These are phyloP conservation scores for Filosporella fistucella DNA, from an alignment of 495 filamentous ascomycete genomes.

Conservation along the genomic window DNA sequence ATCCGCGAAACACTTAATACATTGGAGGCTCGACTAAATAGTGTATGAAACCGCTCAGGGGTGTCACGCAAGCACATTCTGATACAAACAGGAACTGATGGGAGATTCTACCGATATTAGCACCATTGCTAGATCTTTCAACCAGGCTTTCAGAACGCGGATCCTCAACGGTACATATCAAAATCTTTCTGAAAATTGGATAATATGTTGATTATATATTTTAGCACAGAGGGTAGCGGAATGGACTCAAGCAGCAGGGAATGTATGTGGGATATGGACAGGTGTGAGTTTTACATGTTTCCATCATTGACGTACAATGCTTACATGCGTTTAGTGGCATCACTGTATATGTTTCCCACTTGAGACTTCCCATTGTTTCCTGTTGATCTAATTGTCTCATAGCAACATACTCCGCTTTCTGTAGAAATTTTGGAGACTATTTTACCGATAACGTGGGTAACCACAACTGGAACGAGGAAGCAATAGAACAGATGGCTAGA, in stretches of 20 bases:
- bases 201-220: constrained; percentile 18
- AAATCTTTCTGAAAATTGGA: constrained; percentile 25
- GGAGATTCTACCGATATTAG: constrained; percentile 7
- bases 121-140: constrained; percentile 11
- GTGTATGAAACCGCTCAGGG: constrained; percentile 13
- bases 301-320: not conserved
- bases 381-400: constrained; percentile 1
- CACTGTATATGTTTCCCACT: not conserved
- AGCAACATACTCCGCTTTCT: constrained; percentile 30
- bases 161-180: constrained; percentile 2
- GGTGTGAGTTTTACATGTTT: not conserved
- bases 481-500: constrained; percentile 28
- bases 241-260: constrained; percentile 34
- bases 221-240: constrained; percentile 9
- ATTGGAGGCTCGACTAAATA: constrained; percentile 19
- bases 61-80: not conserved
- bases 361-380: not conserved
- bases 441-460: constrained; percentile 13
- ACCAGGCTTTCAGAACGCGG: constrained; percentile 3
- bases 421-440: constrained; percentile 28
- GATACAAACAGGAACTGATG: not conserved
- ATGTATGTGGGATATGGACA: not conserved
- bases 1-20: constrained; percentile 23
- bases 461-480: constrained; percentile 36
- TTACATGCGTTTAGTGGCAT: constrained; percentile 1